Conservation (phyloP, 805 yeast genomes). For the Metschnikowia hibisci region DNA sequence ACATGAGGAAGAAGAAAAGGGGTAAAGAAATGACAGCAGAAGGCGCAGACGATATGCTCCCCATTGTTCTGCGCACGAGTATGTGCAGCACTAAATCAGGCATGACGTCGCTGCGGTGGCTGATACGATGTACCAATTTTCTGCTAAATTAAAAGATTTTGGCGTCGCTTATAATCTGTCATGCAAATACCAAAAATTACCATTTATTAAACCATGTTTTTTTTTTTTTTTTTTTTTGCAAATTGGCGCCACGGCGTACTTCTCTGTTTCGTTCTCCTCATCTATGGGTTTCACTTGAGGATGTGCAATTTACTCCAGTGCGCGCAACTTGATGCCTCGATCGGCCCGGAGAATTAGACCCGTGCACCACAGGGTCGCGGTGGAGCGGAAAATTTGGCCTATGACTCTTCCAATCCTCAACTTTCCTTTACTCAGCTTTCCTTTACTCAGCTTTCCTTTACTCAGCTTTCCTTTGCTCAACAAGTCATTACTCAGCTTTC, state of each 20-base stretch:
- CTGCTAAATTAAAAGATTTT: too few relatives aligned
- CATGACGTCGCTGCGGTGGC: neutral
- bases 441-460: too few relatives aligned
- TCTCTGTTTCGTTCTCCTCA: too few relatives aligned
- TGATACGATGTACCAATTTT: too few relatives aligned
- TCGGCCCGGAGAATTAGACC: neutral
- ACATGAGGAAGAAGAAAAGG: conserved; percentile 25
- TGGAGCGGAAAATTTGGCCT: conserved; percentile 2
- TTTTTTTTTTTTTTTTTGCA: too few relatives aligned
- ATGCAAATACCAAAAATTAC: too few relatives aligned
- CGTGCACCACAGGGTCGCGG: conserved; percentile 2
- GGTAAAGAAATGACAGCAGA: neutral
- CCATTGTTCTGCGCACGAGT: conserved; percentile 3
- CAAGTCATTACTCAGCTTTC: neutral
- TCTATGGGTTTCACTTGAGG: too few relatives aligned
- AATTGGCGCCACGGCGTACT: too few relatives aligned
- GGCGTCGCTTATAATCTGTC: too few relatives aligned
- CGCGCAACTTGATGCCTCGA: too few relatives aligned
- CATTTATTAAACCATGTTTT: too few relatives aligned
- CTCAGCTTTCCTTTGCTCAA: neutral
- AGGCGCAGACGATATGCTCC: neutral
- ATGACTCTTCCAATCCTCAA: conserved; percentile 1
- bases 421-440: neutral
- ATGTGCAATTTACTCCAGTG: too few relatives aligned
- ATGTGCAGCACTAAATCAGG: neutral